Base-by-base conservation (phyloP, 495 filamentous ascomycete genomes). In the Podospora pseudoanserina region DNA sequence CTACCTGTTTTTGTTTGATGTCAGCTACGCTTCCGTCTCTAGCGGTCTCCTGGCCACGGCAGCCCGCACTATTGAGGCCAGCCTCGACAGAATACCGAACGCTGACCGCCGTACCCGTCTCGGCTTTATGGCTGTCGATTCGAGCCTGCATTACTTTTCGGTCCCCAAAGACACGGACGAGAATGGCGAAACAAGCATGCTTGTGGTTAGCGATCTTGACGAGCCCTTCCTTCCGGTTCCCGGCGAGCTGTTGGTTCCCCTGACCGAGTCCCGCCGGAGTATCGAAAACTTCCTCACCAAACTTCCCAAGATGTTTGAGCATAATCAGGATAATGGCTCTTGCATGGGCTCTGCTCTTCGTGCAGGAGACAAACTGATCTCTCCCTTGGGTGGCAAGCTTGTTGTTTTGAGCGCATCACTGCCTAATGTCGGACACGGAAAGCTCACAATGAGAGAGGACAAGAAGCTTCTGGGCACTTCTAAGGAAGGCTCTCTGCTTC, bases 1-100 rank as follows among this genome's bases (percentile, higher is more conserved):
- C n/a, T 99, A 99, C 72, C 86, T 97, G 18, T 99, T 99, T 86
- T 83, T 98, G 67, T 92, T 99, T 75, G 95, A 99, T 74, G 96
- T 98, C 68, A 97, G 93, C 83, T 96, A 94, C 71, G 87, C 92
- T 9, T 88, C 95, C 27, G 92, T 99, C 44, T 91, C 91, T 32
- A 96, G 87, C 69, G 96, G 96, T 67, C 90, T 99, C n/a, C 83
- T 98, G 67, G 95, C 96, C 53, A 98, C 96, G 13, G 93, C 88
- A 64, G 95, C 95, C 53, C 88, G 95, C 69, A 96, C 92, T 70
- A 97, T 99, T 70, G 85, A 95, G 72, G 95, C 98, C 77, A 97
- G 94, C 75, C 83, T 99, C 63, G 95, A 97, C 78, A 86, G 96
- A 75, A 97, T 99, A 83, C 95, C 95, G 0, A 98, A 99, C 79